Evolutionary conservation across 2,329 filamentous ascomycete genomes (phyloP).

Genomic region (Fusarium solani-melongenae): DNA sequence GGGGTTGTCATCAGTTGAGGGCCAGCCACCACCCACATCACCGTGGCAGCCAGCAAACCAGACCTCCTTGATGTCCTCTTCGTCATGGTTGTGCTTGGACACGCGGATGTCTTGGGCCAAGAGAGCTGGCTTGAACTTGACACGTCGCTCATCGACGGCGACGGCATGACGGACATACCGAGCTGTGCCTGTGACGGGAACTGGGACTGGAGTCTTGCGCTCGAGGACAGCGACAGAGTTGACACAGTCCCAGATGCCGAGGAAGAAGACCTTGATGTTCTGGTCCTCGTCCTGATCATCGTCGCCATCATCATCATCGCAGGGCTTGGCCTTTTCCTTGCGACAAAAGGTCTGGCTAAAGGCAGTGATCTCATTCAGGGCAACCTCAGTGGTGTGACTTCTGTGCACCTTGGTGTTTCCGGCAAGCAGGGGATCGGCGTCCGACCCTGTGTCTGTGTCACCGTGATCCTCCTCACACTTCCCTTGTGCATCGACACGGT

Average conservation of each 20-base stretch:
- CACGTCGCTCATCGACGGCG: constrained; percentile 63
- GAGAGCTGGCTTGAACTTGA: constrained; percentile 65
- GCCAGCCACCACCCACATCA: constrained; percentile 66
- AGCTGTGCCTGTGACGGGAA: constrained; percentile 54
- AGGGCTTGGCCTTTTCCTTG: constrained; percentile 41
- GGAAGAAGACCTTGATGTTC: constrained; percentile 62
- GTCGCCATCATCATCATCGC: constrained; percentile 10
- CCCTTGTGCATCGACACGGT: constrained; percentile 41
- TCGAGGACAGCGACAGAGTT: constrained; percentile 60
- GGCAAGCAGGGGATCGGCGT: constrained; percentile 37
- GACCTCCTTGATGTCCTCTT: constrained; percentile 60
- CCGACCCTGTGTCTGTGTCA: not conserved
- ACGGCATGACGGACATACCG: constrained; percentile 63
- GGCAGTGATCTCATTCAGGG: constrained; percentile 53
- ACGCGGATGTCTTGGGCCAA: constrained; percentile 53
- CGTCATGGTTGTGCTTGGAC: constrained; percentile 28
- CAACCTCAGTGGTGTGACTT: constrained; percentile 38
- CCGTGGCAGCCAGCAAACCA: constrained; percentile 67
- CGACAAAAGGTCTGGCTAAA: constrained; percentile 63
- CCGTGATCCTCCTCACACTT: not conserved
- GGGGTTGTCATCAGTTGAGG: constrained; percentile 42
- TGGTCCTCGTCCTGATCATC: constrained; percentile 28
- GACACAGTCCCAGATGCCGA: constrained; percentile 67
- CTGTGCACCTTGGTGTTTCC: constrained; percentile 33
- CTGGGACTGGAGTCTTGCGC: constrained; percentile 51